phyloP scores from a whole-genome alignment of 345 rosid species.

The Streptanthus diversifolius region DNA sequence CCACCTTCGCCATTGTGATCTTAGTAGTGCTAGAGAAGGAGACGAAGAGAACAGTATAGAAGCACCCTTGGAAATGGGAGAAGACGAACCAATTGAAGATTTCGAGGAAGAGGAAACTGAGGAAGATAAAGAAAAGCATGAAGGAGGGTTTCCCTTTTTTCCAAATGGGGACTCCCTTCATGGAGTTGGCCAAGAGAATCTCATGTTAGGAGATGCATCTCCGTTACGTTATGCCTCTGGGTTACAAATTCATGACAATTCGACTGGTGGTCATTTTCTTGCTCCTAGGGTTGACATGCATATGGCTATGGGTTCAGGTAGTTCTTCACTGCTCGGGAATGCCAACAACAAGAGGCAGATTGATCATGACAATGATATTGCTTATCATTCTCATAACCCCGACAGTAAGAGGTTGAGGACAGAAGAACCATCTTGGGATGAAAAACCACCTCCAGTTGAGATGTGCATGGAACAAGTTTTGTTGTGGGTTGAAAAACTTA shows the following conservation, averaged over 20 bases:
- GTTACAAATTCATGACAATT: slow-evolving; percentile 44
- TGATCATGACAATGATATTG: slow-evolving; percentile 44
- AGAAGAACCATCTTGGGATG: slow-evolving; percentile 52
- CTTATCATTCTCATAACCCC: slow-evolving; percentile 50
- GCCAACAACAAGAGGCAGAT: slow-evolving; percentile 64
- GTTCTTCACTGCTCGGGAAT: slow-evolving; percentile 50
- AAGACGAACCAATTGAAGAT: slow-evolving; percentile 35
- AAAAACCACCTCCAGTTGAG: slow-evolving; percentile 45
- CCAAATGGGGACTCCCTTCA: slow-evolving; percentile 46
- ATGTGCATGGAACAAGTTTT: slow-evolving; percentile 48
- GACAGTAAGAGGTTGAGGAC: slow-evolving; percentile 64
- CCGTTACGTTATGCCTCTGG: slow-evolving; percentile 52
- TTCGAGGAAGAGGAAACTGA: slow-evolving; percentile 34
- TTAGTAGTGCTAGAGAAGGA: slow-evolving; percentile 25
- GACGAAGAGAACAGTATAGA: slow-evolving; percentile 29
- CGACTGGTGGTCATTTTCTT: slow-evolving; percentile 59
- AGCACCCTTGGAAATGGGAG: slow-evolving; percentile 39
- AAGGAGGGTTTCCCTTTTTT: slow-evolving; percentile 43
- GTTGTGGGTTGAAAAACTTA: slow-evolving; percentile 46
- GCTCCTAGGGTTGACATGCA: slow-evolving; percentile 51
- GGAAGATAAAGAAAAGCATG: slow-evolving; percentile 40
- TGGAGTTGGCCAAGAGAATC: slow-evolving; percentile 49
- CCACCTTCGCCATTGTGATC: slow-evolving; percentile 45
- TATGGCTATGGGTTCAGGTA: slow-evolving; percentile 56
- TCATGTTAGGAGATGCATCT: slow-evolving; percentile 52